phyloP scores from a whole-genome alignment of 225 moss, liverwort and hornwort genomes.

The Climacium dendroides region DNA sequence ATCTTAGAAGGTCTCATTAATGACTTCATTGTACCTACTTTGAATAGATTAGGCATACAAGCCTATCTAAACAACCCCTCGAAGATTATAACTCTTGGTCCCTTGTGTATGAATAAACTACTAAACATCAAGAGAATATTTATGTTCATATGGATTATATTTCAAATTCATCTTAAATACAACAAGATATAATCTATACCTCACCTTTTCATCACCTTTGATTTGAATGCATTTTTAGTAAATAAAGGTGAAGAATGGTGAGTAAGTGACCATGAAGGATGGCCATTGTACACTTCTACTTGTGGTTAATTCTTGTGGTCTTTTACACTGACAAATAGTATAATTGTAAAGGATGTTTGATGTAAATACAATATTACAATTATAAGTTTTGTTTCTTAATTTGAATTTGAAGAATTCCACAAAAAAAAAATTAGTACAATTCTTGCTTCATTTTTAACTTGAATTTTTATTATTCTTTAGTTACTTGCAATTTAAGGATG shows the following conservation, averaged over 20 bases:
- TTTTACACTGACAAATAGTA: no score
- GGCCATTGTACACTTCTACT: no score
- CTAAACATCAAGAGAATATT: accelerated
- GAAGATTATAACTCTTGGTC: not conserved
- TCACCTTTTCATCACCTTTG: no score
- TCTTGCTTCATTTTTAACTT: not conserved
- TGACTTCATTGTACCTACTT: no score
- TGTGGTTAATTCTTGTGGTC: no score
- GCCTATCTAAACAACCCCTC: no score
- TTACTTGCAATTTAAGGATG: not conserved
- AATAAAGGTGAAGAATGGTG: no score
- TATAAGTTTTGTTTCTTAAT: not conserved
- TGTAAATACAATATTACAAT: no score
- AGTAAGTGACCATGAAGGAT: no score
- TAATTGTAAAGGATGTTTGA: not conserved
- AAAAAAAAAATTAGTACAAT: not conserved
- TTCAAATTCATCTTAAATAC: not conserved
- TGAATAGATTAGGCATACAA: no score
- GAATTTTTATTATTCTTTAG: not conserved
- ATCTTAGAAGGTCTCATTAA: no score
- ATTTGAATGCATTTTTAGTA: no score
- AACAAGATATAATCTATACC: not conserved
- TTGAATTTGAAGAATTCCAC: not conserved
- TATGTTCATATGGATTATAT: not conserved
- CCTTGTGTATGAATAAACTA: not conserved